These are phyloP conservation scores for Solanum hybrid DNA, from an alignment of 305 asterid genomes.

Conservation along the genomic window DNA sequence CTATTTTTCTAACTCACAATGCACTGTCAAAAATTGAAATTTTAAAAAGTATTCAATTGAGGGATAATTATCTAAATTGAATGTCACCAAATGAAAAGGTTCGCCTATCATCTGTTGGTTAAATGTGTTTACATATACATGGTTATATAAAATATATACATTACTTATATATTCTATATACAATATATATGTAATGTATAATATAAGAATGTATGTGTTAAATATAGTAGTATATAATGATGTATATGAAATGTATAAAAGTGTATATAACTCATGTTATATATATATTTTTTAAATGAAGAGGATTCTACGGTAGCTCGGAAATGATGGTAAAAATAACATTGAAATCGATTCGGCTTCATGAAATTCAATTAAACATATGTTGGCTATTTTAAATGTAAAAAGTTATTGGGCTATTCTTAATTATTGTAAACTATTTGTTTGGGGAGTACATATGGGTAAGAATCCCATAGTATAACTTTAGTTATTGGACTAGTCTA, in stretches of 20 bases:
- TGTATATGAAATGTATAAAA: background rate
- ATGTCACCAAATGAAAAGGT: background rate
- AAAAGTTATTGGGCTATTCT: background rate
- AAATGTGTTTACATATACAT: background rate
- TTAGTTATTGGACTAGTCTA: background rate
- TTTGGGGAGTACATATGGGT: background rate
- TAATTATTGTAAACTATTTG: background rate
- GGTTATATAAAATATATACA: background rate
- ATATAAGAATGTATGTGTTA: no score
- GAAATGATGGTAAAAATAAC: background rate
- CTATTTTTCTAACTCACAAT: background rate
- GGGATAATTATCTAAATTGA: background rate
- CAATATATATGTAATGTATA: background rate
- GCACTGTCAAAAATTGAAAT: background rate
- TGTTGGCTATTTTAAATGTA: background rate
- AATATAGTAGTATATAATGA: background rate
- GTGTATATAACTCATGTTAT: background rate
- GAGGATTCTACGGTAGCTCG: background rate
- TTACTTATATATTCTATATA: background rate
- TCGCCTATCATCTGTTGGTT: background rate
- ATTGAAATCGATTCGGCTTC: background rate
- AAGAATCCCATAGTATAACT: background rate
- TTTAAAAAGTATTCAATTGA: background rate
- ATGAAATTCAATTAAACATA: background rate
- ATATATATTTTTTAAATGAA: background rate